Evolutionary conservation across 169 alveolate species (phyloP).

Genomic region (Neospora caninum): DNA sequence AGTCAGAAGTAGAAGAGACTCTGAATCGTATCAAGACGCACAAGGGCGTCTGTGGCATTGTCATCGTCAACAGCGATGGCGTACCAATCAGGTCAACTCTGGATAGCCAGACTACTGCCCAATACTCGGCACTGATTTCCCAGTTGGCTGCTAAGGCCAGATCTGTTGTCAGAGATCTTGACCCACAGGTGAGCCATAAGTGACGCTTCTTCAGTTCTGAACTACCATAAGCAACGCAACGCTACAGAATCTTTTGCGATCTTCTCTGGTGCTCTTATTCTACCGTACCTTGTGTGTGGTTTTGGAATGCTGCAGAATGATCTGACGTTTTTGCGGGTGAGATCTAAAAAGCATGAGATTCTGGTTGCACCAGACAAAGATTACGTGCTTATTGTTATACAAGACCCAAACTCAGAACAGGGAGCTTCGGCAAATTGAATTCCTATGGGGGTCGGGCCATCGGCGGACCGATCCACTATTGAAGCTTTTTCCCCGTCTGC

Average conservation of each 20-base stretch:
- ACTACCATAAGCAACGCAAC: not conserved
- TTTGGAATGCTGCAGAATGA: constrained; percentile 81
- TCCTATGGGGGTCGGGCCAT: not conserved
- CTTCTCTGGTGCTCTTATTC: not conserved
- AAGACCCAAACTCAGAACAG: constrained; percentile 89
- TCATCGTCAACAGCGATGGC: constrained; percentile 89
- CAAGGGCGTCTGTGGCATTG: constrained; percentile 93
- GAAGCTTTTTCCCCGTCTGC: not conserved
- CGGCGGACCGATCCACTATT: not conserved
- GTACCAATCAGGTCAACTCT: constrained; percentile 80
- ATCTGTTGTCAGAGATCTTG: constrained; percentile 87
- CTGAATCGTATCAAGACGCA: constrained; percentile 92
- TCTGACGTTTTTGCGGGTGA: constrained; percentile 89
- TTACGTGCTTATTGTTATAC: constrained; percentile 92
- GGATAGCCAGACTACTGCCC: constrained; percentile 79
- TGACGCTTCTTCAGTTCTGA: not conserved
- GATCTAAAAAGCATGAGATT: constrained; percentile 93
- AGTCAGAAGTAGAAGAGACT: constrained; percentile 92
- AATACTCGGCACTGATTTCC: constrained; percentile 80
- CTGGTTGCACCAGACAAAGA: constrained; percentile 96
- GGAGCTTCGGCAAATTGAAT: not conserved
- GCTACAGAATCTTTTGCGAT: not conserved
- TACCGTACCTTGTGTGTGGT: not conserved
- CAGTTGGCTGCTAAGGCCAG: constrained; percentile 85
- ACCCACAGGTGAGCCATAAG: constrained; percentile 68